These are phyloP conservation scores for Umbellularia californica DNA, from an alignment of 164 flowering plant species.

Conservation along the genomic window DNA sequence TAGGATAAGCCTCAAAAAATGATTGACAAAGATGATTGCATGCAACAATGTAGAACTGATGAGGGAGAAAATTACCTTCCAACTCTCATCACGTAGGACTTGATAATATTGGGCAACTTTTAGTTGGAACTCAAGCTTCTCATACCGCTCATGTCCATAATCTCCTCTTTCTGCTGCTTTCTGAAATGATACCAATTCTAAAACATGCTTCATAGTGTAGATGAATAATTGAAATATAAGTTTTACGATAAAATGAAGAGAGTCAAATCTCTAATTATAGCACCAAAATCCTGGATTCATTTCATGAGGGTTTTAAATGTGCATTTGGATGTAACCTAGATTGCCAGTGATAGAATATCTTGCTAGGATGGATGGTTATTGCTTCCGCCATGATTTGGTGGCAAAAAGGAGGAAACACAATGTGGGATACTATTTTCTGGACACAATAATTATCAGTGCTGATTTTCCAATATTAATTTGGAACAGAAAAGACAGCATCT, in stretches of 20 bases:
- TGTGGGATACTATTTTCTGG: no score
- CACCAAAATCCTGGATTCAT: background rate
- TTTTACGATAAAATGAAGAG: background rate
- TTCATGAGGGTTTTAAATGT: no score
- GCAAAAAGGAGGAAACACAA: no score
- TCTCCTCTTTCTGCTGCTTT: slow-evolving; percentile 91
- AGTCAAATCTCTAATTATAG: background rate
- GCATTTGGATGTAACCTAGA: background rate
- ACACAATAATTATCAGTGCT: background rate
- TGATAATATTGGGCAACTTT: slow-evolving; percentile 57
- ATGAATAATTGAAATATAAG: background rate
- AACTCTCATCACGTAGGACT: slow-evolving; percentile 53
- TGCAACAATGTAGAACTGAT: background rate
- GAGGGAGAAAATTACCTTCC: slow-evolving; percentile 55
- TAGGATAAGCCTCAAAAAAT: background rate
- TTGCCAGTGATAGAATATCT: background rate
- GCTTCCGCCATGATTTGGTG: no score
- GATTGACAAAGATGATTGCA: background rate
- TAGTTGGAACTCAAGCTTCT: slow-evolving; percentile 78
- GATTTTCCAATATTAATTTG: background rate
- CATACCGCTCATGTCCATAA: slow-evolving; percentile 87
- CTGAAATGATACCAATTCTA: slow-evolving; percentile 31
- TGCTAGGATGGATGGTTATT: no score
- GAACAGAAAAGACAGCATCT: no score
- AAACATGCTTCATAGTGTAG: background rate